These are phyloP conservation scores for Phytophthora meadii DNA, from an alignment of 352 stramenopile species.

Conservation along the genomic window DNA sequence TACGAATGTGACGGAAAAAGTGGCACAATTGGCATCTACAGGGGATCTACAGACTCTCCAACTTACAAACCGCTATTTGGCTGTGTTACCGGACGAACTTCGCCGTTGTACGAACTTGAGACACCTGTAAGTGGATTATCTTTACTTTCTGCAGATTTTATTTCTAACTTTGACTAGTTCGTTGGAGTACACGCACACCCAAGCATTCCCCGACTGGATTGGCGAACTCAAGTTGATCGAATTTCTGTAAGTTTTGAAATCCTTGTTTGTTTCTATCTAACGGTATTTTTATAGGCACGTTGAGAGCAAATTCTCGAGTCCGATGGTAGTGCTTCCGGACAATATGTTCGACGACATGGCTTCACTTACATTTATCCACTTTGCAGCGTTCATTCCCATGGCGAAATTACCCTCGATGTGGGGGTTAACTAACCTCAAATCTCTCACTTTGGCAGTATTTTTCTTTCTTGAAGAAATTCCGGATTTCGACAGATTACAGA, in stretches of 20 bases:
- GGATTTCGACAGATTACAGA: slow-evolving; percentile 14
- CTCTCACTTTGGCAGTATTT: slow-evolving; percentile 34
- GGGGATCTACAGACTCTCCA: slow-evolving; percentile 40
- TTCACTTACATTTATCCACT: slow-evolving; percentile 45
- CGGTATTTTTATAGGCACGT: background rate
- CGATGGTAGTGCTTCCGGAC: slow-evolving; percentile 17
- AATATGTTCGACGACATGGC: slow-evolving; percentile 48
- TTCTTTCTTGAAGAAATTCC: slow-evolving; percentile 16
- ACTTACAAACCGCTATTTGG: slow-evolving; percentile 42
- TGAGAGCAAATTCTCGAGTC: slow-evolving; percentile 6
- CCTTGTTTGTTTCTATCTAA: too few species aligned
- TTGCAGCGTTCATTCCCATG: slow-evolving; percentile 32
- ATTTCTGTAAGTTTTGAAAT: slow-evolving; percentile 27
- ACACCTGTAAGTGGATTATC: slow-evolving; percentile 29
- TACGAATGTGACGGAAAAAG: slow-evolving; percentile 37
- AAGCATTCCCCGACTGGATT: slow-evolving; percentile 13
- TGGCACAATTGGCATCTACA: slow-evolving; percentile 27
- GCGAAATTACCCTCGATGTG: slow-evolving; percentile 29
- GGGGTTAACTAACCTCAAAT: slow-evolving; percentile 39
- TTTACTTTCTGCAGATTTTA: background rate
- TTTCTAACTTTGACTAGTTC: slow-evolving; percentile 3
- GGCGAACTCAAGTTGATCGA: slow-evolving; percentile 32
- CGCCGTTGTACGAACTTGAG: slow-evolving; percentile 32
- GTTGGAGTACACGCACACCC: slow-evolving; percentile 22
- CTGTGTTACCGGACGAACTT: slow-evolving; percentile 36